A percentile compares a stretch with the other conserved stretches of the same genome.
Evolutionary conservation across 108 stramenopile genomes (phyloP).

Genomic region (Fragilariopsis cylindrus): DNA sequence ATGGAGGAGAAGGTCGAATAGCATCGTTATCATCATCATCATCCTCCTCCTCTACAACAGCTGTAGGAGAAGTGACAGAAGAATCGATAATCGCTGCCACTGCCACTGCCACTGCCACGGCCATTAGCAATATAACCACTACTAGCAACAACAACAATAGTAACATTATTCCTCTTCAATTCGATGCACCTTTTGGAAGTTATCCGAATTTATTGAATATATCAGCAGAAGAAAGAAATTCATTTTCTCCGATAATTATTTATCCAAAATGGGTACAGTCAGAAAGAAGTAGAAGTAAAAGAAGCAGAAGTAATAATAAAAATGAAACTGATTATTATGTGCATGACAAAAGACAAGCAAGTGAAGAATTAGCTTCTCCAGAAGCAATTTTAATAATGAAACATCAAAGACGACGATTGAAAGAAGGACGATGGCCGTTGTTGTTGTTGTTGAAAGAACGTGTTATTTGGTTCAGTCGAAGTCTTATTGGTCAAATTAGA

Average conservation of each 20-base stretch:
- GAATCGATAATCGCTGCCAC: too few species aligned
- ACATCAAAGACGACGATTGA: slow-evolving; percentile 7
- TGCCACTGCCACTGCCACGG: too few species aligned
- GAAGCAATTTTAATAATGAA: slow-evolving; percentile 25
- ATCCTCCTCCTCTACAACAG: too few species aligned
- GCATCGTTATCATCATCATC: too few species aligned
- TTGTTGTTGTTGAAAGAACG: too few species aligned
- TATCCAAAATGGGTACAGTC: slow-evolving; percentile 35
- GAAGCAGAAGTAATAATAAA: too few species aligned
- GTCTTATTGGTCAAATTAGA: background rate
- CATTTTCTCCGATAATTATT: slow-evolving; percentile 68
- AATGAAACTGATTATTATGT: background rate
- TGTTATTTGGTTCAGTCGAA: slow-evolving; percentile 13
- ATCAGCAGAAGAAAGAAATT: slow-evolving; percentile 45
- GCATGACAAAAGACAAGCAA: slow-evolving; percentile 27
- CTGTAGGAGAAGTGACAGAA: too few species aligned
- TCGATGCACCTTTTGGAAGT: slow-evolving; percentile 45
- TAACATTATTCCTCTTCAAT: background rate
- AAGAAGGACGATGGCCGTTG: background rate
- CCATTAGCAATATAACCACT: too few species aligned
- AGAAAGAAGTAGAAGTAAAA: background rate
- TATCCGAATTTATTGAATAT: slow-evolving; percentile 72
- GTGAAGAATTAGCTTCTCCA: slow-evolving; percentile 34
- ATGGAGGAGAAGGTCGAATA: too few species aligned
- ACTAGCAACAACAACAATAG: too few species aligned